Conservation (phyloP, 768 basidiomycete species). For the Hygrocybe coccinea region DNA sequence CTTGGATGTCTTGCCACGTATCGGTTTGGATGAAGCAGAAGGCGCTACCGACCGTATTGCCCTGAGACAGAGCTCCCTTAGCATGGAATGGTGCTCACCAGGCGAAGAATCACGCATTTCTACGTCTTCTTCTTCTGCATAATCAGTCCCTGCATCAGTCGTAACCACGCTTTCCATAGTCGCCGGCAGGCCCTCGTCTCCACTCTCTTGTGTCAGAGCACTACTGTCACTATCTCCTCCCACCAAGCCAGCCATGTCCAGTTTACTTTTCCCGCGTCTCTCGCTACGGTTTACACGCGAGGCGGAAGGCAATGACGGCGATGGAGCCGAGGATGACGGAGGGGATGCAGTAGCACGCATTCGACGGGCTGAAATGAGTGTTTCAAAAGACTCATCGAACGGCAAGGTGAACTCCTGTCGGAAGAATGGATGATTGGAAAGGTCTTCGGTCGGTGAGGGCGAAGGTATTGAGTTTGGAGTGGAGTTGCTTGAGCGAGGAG, state of each 20-base stretch:
- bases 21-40: constrained; percentile 36
- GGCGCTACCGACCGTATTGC: constrained; percentile 21
- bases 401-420: constrained; percentile 64
- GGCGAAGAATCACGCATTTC: constrained; percentile 57
- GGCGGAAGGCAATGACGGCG: constrained; percentile 17
- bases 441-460: constrained; percentile 66
- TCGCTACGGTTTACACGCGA: constrained; percentile 26
- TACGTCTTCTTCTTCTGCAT: constrained; percentile 60
- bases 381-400: constrained; percentile 54
- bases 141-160: constrained; percentile 67
- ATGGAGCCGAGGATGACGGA: constrained; percentile 48
- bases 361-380: constrained; percentile 57
- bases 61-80: constrained; percentile 4
- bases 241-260: constrained; percentile 67
- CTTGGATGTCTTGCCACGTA: constrained; percentile 31
- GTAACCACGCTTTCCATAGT: constrained; percentile 65
- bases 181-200: constrained; percentile 60
- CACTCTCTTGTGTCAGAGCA: constrained; percentile 77
- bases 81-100: constrained; percentile 38
- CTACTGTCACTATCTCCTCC: constrained; percentile 83
- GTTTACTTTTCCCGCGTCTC: constrained; percentile 47
- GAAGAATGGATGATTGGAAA: constrained; percentile 67
- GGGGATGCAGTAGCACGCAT: constrained; percentile 59
- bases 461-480: constrained; percentile 53
- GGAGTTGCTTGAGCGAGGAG: constrained; percentile 36